These are phyloP conservation scores for Leishmania arabica DNA, from an alignment of 208 protist species.

Conservation along the genomic window DNA sequence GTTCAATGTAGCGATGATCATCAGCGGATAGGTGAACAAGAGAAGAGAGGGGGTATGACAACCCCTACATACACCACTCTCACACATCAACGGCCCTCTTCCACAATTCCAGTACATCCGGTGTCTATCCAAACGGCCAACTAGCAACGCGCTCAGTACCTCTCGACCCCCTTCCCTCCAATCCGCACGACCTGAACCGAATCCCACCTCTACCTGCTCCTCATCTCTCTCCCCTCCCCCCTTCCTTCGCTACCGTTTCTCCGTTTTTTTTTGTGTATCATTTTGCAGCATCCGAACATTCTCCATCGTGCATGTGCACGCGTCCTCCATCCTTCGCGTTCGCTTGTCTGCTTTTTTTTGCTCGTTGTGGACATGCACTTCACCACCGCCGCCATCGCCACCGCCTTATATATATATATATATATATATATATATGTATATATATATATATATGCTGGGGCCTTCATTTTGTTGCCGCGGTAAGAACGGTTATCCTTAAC, in stretches of 20 bases:
- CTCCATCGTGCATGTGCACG: too few species aligned
- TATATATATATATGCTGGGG: too few species aligned
- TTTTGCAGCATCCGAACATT: too few species aligned
- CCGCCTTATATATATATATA: too few species aligned
- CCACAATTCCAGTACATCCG: background rate
- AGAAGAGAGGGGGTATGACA: background rate
- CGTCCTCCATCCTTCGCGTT: too few species aligned
- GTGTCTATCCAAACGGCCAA: background rate
- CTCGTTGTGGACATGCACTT: too few species aligned
- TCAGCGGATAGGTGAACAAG: background rate
- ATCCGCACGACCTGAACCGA: background rate
- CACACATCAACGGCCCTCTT: background rate
- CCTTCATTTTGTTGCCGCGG: too few species aligned
- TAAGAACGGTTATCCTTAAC: too few species aligned
- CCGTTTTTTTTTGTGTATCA: background rate
- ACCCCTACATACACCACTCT: background rate
- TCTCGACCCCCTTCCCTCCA: background rate
- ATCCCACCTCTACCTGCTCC: background rate
- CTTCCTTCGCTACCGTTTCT: background rate
- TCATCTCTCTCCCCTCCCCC: background rate
- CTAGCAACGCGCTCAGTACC: too few species aligned
- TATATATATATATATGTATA: too few species aligned
- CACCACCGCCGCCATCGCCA: too few species aligned
- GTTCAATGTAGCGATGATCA: background rate
- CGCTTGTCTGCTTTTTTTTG: too few species aligned